These are phyloP conservation scores for Sarocladiaceae sp. DNA, from an alignment of 2,329 filamentous ascomycete species.

Conservation along the genomic window DNA sequence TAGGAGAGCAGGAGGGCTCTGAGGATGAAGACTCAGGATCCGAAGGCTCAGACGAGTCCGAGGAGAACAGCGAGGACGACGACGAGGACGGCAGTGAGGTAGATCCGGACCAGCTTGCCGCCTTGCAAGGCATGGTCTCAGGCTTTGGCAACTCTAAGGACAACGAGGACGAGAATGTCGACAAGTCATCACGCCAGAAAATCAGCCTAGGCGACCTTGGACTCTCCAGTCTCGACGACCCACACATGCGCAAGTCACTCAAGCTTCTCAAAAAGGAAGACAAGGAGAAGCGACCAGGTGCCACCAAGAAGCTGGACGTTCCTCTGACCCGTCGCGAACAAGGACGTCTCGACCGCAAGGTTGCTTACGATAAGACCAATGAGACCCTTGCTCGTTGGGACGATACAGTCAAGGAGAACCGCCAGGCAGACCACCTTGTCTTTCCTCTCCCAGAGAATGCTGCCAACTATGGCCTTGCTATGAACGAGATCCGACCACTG, in stretches of 20 bases:
- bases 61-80: constrained; percentile 36
- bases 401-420: constrained; percentile 92
- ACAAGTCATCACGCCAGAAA: constrained; percentile 56
- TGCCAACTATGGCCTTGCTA: constrained; percentile 54
- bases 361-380: constrained; percentile 86
- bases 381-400: constrained; percentile 88
- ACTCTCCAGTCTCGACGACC: constrained; percentile 67
- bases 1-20: constrained; percentile 42
- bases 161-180: constrained; percentile 53
- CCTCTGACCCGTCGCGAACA: constrained; percentile 84
- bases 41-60: constrained; percentile 37
- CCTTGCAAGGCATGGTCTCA: constrained; percentile 65
- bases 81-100: constrained; percentile 39
- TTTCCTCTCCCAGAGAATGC: constrained; percentile 80
- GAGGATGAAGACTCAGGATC: constrained; percentile 37
- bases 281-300: constrained; percentile 41
- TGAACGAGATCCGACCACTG: constrained; percentile 61
- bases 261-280: constrained; percentile 68
- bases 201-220: constrained; percentile 72
- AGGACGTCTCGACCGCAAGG: constrained; percentile 74
- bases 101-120: constrained; percentile 55
- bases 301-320: constrained; percentile 68
- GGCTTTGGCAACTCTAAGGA: constrained; percentile 51
- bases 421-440: constrained; percentile 81
- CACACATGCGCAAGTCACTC: constrained; percentile 71